Base-by-base conservation (phyloP, 768 basidiomycete species). In the Lentinula aciculospora region DNA sequence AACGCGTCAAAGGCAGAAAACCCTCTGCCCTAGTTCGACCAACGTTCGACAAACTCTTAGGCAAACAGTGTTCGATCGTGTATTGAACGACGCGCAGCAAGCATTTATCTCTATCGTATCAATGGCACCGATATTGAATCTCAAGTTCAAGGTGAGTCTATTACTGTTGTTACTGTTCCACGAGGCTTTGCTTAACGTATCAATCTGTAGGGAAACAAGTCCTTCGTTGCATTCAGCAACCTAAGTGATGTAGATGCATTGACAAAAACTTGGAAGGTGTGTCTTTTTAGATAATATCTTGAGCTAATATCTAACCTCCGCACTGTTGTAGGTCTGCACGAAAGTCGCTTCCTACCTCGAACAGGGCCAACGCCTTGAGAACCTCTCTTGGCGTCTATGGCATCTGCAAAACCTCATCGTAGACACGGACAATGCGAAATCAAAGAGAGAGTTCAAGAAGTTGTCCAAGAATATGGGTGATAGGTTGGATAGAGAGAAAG, bases 401-500 rank as follows among this genome's bases (percentile, higher is more conserved):
- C 90, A 93, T 69, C 83, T 94, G 50, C 92, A 94, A 74, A 90
- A 85, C 65, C 83, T 93, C 65, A 93, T 93, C 76, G 91, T 94
- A 74, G 91, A 94, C 73, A 81, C 85, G 60, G 92, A 94, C 79
- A 92, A 92, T 62, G 90, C 92, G 42, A 89, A 85, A 72, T 84
- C 87, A 15, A 92, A 92, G 69, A 87, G 92, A 49, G 90, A 93
- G 73, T 93, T 94, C 79, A 89, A 86, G 76, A 92, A 90, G 66
- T 83, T 94, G 56, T 89, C 88, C 65, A 91, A 88, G 72, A 82
- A 73, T 69, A 94, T 94, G 92, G 83, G 92, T 62, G 92, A 94
- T 76, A 92, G 90, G 71, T 78, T 94, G 65, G 92, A 94, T 80
- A 92, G 90, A 75, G 92, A 94, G 75, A 93, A 92, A 74, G 92